Evolutionary conservation across 495 filamentous ascomycete species (phyloP).

Genomic region (Annulohypoxylon maeteangense): DNA sequence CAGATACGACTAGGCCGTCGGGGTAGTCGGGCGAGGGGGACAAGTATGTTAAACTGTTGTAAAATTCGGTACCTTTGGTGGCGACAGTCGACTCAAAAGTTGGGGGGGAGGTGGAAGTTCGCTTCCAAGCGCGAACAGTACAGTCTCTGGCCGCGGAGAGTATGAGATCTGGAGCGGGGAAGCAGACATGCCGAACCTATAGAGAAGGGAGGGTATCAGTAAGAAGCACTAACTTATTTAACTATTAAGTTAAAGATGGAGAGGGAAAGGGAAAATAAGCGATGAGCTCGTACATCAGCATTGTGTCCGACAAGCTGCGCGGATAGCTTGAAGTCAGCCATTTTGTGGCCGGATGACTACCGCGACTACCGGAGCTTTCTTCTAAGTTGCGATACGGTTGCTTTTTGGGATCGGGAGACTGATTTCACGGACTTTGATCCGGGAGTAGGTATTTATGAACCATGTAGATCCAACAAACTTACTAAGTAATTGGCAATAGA

Average conservation of each 20-base stretch:
- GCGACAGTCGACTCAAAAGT: conserved; percentile 79
- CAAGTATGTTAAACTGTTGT: conserved; percentile 84
- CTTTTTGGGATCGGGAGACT: not conserved
- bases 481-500: not conserved
- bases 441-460: not conserved
- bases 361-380: not conserved
- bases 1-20: conserved; percentile 85
- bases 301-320: conserved; percentile 82
- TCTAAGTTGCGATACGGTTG: not conserved
- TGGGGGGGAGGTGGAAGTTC: conserved; percentile 66
- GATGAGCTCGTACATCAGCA: conserved; percentile 75
- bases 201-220: conserved; percentile 25
- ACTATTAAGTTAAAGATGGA: not conserved
- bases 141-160: conserved; percentile 90
- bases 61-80: conserved; percentile 79
- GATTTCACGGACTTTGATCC: not conserved
- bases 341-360: conserved; percentile 32
- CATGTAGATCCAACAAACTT: too few species aligned
- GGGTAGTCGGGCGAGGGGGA: conserved; percentile 75
- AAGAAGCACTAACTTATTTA: not conserved
- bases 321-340: conserved; percentile 79
- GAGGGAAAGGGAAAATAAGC: conserved; percentile 9
- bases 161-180: conserved; percentile 76
- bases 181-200: conserved; percentile 89
- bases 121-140: conserved; percentile 88